Base-by-base conservation (phyloP, 2,329 filamentous ascomycete genomes). In the Chalaropsis ovoidea region DNA sequence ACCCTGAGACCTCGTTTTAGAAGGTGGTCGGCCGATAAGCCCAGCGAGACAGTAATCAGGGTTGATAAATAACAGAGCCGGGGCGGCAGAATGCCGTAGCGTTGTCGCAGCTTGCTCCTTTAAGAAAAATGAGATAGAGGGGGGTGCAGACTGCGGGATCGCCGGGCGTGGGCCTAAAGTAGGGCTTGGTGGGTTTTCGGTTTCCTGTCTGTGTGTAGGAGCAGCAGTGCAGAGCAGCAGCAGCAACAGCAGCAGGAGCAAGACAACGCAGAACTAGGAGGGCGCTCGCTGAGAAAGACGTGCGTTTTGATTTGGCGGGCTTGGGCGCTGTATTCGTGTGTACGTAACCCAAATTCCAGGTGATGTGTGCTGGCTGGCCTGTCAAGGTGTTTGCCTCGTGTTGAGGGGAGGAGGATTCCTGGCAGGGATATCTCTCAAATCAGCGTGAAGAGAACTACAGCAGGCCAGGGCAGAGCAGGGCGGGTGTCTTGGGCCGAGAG, bases 51-150 rank as follows among this genome's bases (percentile, higher is more conserved):
- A 45, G 60, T 62, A 56, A 45, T 45, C 60, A 62, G 42, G 22
- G 60, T 31, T 56, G 24, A 13, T 56, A 35, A 24, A 45, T 15
- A 24, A 45, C 24, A 45, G 42, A 39, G 62, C 45, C 47, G 43
- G 62, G 31, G 43, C 45, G 47, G 62, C 62, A 64, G 22, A 64
- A 64, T 64, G 62, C 62, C 62, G 62, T 64, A 64, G 62, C 45
- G 62, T 24, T 64, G 22, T 64, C 19, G 27, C 45, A 27, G 19
- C 31, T 39, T 64, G 39, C 43, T 64, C 62, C 62, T 64, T 64
- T 41, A 56, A 54, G 62, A 64, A 39, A 31, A 52, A 43, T 22
- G 17, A 62, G 7, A 24, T n/a, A 45, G 5, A 62, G 15, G 49
- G 52, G 49, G 19, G 49, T 54, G 49, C 1, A 35, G 24, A n/a